Percentiles rank a stretch among this genome's conserved stretches.
These are phyloP conservation scores for Pseudonitzschia delicatissima DNA, from an alignment of 108 stramenopile species.

Conservation along the genomic window DNA sequence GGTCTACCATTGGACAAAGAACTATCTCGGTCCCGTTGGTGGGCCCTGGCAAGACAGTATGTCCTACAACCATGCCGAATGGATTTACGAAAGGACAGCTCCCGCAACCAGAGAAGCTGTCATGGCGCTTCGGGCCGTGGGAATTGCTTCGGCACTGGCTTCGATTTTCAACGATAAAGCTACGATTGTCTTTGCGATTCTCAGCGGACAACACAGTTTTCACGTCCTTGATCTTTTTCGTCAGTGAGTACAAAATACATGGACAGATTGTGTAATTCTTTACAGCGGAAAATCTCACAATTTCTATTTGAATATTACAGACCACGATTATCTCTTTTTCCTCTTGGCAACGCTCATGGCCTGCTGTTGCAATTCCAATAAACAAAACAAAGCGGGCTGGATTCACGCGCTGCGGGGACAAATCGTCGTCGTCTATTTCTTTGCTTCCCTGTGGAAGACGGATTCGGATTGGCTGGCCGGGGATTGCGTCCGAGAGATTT, in stretches of 20 bases:
- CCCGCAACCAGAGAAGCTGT: not conserved
- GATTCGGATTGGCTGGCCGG: constrained; percentile 8
- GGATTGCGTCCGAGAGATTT: not conserved
- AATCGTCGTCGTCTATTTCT: constrained; percentile 4
- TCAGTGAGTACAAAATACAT: no score
- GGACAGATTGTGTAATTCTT: no score
- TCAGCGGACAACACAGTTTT: constrained; percentile 3
- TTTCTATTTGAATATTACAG: not conserved
- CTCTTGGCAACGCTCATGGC: constrained; percentile 7
- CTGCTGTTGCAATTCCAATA: not conserved
- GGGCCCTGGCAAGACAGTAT: not conserved
- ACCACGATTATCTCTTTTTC: constrained; percentile 6
- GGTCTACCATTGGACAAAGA: not conserved
- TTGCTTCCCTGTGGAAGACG: constrained; percentile 11
- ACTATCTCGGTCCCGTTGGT: not conserved
- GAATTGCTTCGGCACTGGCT: not conserved
- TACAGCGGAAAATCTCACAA: no score
- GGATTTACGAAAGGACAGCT: not conserved
- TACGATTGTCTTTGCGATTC: not conserved
- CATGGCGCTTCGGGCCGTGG: not conserved
- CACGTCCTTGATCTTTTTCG: not conserved
- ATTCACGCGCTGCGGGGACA: constrained; percentile 4
- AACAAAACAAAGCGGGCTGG: constrained; percentile 5
- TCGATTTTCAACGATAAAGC: not conserved
- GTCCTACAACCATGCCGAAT: constrained; percentile 5